Base-by-base conservation (phyloP, 2,329 filamentous ascomycete species). In the Diplodia intermedia region DNA sequence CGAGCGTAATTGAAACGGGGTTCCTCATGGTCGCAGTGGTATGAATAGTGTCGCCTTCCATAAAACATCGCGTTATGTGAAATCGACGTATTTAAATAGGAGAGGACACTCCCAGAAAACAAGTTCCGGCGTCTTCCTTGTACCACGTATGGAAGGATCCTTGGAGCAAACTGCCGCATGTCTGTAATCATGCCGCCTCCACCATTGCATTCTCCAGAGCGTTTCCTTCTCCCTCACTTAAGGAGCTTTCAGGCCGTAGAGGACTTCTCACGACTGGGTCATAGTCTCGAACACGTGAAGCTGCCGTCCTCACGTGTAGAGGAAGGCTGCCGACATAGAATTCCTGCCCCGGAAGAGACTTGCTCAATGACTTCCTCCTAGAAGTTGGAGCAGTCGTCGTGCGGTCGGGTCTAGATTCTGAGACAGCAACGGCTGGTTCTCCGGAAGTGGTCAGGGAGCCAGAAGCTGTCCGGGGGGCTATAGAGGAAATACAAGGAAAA, bases 1-100 rank as follows among this genome's bases (percentile, higher is more conserved):
- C 1, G 80, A 81, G 70, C 84, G 84, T 76, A 79, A 73, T 53
- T 82, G 84, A 71, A 81, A 84, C 76, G 82, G 82, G 2, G 9
- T 82, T 82, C 67, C 68, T 83, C 70, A 73, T 82, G 55, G 78
- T 78, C 33, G 70, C 81, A 57, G 78, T 86, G n/a, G 36, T 52
- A 63, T 63, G 29, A 33, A 23, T 4, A 50, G 8, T n/a, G 20
- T 26, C 18, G 18, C 29, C 12, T 55, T 38, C 29, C 23, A 4
- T 26, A 2, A 53, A 29, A 26, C 3, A 29, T 4, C 12, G 12
- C 23, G 8, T 11, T 3, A 20, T 20, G 43, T 49, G 43, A 49
- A 15, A 53, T 29, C 15, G 50, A 18, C 50, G 18, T 9, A 11
- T 47, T 47, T 47, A 7, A n/a, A 47, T 20, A 20, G 26, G 26